Percentiles rank a stretch among this genome's conserved stretches.
Evolutionary conservation across 1,284 basidiomycete species (phyloP).

Genomic region (Sporisorium sorghi): DNA sequence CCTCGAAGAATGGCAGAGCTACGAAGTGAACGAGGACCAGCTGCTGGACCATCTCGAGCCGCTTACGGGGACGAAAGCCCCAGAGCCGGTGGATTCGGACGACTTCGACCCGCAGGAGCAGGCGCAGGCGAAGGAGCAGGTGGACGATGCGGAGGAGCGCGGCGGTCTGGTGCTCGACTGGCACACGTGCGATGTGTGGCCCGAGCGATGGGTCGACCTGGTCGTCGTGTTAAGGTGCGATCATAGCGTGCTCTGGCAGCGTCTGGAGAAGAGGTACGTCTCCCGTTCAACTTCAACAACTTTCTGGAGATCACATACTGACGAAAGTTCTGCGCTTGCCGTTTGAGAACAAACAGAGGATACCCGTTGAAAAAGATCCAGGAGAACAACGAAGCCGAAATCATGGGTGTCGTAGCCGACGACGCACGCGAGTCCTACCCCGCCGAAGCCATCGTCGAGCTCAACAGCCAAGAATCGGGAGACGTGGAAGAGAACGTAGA

Average conservation of each 20-base stretch:
- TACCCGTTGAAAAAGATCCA: slow-evolving; percentile 94
- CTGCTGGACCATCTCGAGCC: slow-evolving; percentile 64
- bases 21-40: slow-evolving; percentile 89
- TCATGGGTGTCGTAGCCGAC: slow-evolving; percentile 91
- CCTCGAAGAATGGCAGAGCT: slow-evolving; percentile 93
- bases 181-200: slow-evolving; percentile 95
- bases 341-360: slow-evolving; percentile 74
- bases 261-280: slow-evolving; percentile 86
- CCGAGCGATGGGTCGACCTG: slow-evolving; percentile 96
- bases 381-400: slow-evolving; percentile 98
- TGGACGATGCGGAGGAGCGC: slow-evolving; percentile 46
- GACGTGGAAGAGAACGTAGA: slow-evolving; percentile 88
- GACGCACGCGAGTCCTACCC: slow-evolving; percentile 90
- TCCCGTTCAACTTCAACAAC: neutral
- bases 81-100: slow-evolving; percentile 55
- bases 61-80: slow-evolving; percentile 54
- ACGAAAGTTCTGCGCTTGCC: neutral
- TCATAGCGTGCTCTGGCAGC: slow-evolving; percentile 88
- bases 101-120: slow-evolving; percentile 27
- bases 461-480: slow-evolving; percentile 81
- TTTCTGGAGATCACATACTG: no score
- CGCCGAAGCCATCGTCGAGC: slow-evolving; percentile 85
- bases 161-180: slow-evolving; percentile 90
- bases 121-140: slow-evolving; percentile 24
- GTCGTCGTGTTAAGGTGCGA: slow-evolving; percentile 92